Percentiles rank a stretch among this genome's conserved stretches.
Conservation (phyloP, 129 eudicot species). For the Logfia minima region DNA sequence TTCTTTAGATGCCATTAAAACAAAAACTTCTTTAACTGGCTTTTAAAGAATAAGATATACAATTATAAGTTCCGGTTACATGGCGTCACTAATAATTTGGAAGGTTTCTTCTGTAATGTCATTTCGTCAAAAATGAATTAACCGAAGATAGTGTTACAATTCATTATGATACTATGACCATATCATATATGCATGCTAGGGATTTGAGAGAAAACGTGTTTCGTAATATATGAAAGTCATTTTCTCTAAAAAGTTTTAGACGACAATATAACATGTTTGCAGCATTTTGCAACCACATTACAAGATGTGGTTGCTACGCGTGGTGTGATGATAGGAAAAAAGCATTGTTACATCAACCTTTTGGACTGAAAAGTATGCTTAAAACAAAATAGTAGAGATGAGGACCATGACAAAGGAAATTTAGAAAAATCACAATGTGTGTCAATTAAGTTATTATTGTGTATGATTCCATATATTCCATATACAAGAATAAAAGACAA, state of each 20-base stretch:
- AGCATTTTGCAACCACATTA: conserved; percentile 30
- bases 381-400: conserved; percentile 28
- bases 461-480: conserved; percentile 33
- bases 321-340: conserved; percentile 25
- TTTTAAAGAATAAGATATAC: background rate
- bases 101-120: background rate
- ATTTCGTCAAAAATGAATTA: too few relatives aligned
- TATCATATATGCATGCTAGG: background rate
- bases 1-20: background rate
- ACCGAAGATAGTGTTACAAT: too few relatives aligned
- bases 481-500: conserved; percentile 31
- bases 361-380: conserved; percentile 5
- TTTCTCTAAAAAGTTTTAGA: conserved; percentile 20
- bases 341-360: conserved; percentile 24
- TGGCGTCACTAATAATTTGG: background rate
- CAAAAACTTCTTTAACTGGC: too few relatives aligned
- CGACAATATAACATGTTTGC: background rate
- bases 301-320: conserved; percentile 10
- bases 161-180: background rate
- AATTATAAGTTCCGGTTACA: background rate
- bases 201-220: conserved; percentile 8
- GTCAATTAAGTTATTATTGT: conserved; percentile 23
- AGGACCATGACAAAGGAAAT: conserved; percentile 24
- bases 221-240: conserved; percentile 17
- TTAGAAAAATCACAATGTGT: background rate